These are phyloP conservation scores for Podaxis sp. DNA, from an alignment of 768 basidiomycete species.

Conservation along the genomic window DNA sequence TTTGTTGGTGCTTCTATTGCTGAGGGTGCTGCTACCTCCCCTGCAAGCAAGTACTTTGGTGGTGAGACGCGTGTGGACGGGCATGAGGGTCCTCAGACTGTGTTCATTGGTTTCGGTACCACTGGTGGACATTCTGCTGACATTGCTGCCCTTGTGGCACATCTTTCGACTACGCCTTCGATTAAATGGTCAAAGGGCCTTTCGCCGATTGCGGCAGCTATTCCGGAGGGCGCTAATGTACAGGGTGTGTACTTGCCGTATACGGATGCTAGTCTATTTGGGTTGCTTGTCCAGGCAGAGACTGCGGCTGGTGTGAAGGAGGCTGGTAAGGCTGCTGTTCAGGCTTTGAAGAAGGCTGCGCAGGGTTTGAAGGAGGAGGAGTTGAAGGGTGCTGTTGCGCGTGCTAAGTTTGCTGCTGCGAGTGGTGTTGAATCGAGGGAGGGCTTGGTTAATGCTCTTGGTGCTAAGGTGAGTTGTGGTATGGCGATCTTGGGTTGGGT, in stretches of 20 bases:
- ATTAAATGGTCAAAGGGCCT: conserved; percentile 86
- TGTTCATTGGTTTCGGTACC: conserved; percentile 89
- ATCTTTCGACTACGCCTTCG: conserved; percentile 75
- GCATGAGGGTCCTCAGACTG: conserved; percentile 63
- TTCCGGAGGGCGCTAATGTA: conserved; percentile 63
- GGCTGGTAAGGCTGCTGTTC: conserved; percentile 67
- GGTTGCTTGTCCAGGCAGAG: conserved; percentile 73
- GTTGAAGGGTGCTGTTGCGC: conserved; percentile 78
- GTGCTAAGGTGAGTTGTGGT: conserved; percentile 54
- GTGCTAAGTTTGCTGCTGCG: conserved; percentile 86
- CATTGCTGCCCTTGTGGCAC: conserved; percentile 75
- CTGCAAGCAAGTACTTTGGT: conserved; percentile 61
- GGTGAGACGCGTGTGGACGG: conserved; percentile 81
- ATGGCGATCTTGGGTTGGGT: background rate
- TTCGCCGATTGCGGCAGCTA: conserved; percentile 62
- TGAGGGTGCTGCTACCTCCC: conserved; percentile 29
- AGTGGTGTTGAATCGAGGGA: conserved; percentile 65
- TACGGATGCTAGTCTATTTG: conserved; percentile 89
- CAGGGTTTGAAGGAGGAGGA: conserved; percentile 64
- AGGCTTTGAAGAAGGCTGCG: conserved; percentile 64
- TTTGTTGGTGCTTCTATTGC: conserved; percentile 48
- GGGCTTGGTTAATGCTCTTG: conserved; percentile 61
- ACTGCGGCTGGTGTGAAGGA: conserved; percentile 63
- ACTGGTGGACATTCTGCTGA: conserved; percentile 64
- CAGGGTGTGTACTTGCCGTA: conserved; percentile 82